A percentile compares a stretch with the other conserved stretches of the same genome.
These are phyloP conservation scores for Sporothrix variecibatus DNA, from an alignment of 2,329 filamentous ascomycete genomes.

Conservation along the genomic window DNA sequence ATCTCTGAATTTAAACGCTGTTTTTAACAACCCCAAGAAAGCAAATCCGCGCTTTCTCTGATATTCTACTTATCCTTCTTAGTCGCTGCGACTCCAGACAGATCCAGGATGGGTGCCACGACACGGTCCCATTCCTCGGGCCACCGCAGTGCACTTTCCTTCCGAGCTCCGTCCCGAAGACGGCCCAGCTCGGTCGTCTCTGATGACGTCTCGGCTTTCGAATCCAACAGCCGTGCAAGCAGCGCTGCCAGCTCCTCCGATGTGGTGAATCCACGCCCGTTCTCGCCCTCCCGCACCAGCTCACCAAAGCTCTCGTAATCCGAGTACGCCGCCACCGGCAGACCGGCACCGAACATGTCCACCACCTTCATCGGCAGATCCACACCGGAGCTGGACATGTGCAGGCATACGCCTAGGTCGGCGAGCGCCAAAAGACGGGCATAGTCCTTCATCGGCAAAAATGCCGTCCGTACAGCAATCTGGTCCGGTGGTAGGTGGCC, in stretches of 20 bases:
- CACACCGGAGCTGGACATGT: conserved; percentile 91
- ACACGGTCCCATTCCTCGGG: conserved; percentile 90
- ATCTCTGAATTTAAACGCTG: not conserved
- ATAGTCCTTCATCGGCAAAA: conserved; percentile 83
- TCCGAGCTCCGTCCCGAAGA: conserved; percentile 58
- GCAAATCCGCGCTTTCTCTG: too few species aligned
- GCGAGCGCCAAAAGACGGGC: conserved; percentile 80
- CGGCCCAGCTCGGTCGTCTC: conserved; percentile 48
- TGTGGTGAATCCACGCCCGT: conserved; percentile 82
- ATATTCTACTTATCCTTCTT: not conserved
- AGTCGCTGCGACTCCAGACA: conserved; percentile 36
- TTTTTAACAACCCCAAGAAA: not conserved
- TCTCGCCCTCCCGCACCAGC: conserved; percentile 82
- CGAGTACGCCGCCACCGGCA: conserved; percentile 86
- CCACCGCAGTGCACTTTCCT: conserved; percentile 79
- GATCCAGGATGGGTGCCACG: conserved; percentile 69
- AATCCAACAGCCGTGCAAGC: conserved; percentile 64
- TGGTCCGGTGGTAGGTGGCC: conserved; percentile 70
- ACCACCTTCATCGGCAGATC: conserved; percentile 99
- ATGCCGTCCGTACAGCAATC: conserved; percentile 76
- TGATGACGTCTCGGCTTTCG: not conserved
- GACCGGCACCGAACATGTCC: conserved; percentile 94
- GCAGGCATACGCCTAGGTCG: conserved; percentile 86
- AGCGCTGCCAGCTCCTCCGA: conserved; percentile 64
- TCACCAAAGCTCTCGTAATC: conserved; percentile 87